phyloP scores from a whole-genome alignment of 805 yeast species.

The Candida caryicola region DNA sequence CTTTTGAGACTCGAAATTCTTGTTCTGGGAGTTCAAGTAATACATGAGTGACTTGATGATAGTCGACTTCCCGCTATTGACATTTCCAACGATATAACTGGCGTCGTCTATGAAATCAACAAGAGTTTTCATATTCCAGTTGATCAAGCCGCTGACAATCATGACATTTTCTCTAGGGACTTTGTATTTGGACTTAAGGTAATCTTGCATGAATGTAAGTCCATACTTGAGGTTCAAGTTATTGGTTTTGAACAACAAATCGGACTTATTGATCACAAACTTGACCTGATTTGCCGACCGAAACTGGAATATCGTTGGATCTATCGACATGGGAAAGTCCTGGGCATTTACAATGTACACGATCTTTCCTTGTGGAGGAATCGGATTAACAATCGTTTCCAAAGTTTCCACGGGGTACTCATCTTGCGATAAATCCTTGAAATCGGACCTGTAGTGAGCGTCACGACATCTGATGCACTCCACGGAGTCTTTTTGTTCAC shows the following conservation, averaged over 20 bases:
- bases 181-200: constrained; percentile 27
- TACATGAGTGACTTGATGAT: constrained; percentile 48
- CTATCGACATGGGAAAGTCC: constrained; percentile 69
- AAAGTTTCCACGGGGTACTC: constrained; percentile 28
- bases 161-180: constrained; percentile 42
- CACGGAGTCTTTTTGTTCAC: constrained; percentile 10
- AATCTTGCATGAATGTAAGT: constrained; percentile 30
- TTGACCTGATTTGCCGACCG: constrained; percentile 34
- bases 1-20: constrained; percentile 8
- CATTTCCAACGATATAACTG: constrained; percentile 59
- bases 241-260: constrained; percentile 38
- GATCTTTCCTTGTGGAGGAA: constrained; percentile 47
- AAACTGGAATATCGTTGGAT: constrained; percentile 31
- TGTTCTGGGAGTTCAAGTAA: constrained; percentile 8
- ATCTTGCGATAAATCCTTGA: constrained; percentile 19
- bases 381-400: constrained; percentile 18
- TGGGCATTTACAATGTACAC: constrained; percentile 62
- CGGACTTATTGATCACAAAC: constrained; percentile 43
- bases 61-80: constrained; percentile 70
- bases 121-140: constrained; percentile 51
- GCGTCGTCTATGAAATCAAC: constrained; percentile 34
- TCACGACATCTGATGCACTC: constrained; percentile 59
- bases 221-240: constrained; percentile 25
- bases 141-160: constrained; percentile 48
- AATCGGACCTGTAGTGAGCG: constrained; percentile 44